Evolutionary conservation across 2,329 filamentous ascomycete genomes (phyloP).

Genomic region (Balansia obtecta): DNA sequence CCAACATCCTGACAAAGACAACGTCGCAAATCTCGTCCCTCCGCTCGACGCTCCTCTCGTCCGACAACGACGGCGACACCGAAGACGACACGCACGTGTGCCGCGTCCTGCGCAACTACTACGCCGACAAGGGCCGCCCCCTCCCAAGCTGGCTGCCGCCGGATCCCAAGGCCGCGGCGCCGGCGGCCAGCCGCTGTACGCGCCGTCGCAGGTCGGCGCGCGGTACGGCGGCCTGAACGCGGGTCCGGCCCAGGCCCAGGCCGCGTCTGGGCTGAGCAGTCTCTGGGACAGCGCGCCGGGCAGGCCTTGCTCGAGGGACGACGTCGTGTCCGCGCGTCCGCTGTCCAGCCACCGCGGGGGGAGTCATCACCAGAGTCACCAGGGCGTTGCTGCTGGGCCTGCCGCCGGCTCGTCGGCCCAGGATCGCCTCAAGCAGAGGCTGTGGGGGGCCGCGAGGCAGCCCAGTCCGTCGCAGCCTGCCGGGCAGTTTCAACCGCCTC

Average conservation of each 20-base stretch:
- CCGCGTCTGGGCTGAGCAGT: conserved; percentile 32
- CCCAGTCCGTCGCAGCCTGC: conserved; percentile 36
- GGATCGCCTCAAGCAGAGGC: conserved; percentile 66
- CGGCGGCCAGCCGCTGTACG: conserved; percentile 37
- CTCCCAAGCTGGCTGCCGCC: conserved; percentile 82
- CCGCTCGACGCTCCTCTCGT: conserved; percentile 55
- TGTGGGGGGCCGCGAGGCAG: conserved; percentile 53
- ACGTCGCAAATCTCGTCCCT: conserved; percentile 53
- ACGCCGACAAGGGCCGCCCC: conserved; percentile 71
- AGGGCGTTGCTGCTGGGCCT: conserved; percentile 29
- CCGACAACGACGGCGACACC: conserved; percentile 57
- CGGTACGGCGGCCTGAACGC: conserved; percentile 37
- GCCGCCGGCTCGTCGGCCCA: conserved; percentile 55
- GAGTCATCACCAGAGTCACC: conserved; percentile 73
- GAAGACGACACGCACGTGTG: conserved; percentile 92
- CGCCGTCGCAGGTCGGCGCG: conserved; percentile 32
- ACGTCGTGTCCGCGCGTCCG: conserved; percentile 36
- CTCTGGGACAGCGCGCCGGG: conserved; percentile 42
- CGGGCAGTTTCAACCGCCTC: conserved; percentile 37
- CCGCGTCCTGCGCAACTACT: conserved; percentile 85
- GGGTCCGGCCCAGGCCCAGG: conserved; percentile 10
- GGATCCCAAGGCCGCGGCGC: conserved; percentile 59
- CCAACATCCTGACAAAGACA: conserved; percentile 54
- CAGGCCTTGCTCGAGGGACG: too few species aligned
- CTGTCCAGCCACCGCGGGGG: conserved; percentile 62